These are phyloP conservation scores for Fraxinus velutina DNA, from an alignment of 305 asterid genomes.

Conservation along the genomic window DNA sequence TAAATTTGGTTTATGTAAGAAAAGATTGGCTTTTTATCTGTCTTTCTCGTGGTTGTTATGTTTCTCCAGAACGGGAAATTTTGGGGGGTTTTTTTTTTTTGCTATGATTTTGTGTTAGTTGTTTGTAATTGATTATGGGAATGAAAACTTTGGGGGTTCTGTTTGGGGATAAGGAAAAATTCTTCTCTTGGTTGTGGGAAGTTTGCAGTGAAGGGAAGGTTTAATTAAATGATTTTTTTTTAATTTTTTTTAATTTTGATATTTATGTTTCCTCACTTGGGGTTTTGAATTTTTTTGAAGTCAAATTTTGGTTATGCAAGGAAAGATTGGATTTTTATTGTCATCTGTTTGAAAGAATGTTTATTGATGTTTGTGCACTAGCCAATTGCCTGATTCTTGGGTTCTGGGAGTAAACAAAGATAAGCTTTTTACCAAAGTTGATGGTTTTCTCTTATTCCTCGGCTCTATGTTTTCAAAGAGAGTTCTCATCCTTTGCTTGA, in stretches of 20 bases:
- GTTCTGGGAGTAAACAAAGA: neutral
- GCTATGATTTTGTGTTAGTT: constrained; percentile 5
- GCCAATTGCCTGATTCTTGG: neutral
- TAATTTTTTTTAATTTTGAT: neutral
- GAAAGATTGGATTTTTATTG: neutral
- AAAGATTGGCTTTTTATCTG: neutral
- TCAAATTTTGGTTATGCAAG: neutral
- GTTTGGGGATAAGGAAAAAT: neutral
- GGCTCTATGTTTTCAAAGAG: neutral
- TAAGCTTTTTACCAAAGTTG: neutral
- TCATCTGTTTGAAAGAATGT: neutral
- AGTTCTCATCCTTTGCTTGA: neutral
- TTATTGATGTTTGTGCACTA: neutral
- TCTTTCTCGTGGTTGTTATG: neutral
- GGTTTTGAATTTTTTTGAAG: neutral
- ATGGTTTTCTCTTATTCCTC: neutral
- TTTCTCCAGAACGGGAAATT: neutral
- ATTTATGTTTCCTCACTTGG: neutral
- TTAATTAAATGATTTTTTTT: neutral
- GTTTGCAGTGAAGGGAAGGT: neutral
- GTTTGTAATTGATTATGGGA: neutral
- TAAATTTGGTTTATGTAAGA: neutral
- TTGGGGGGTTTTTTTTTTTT: neutral
- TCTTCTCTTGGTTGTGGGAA: neutral
- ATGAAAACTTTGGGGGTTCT: neutral